Base-by-base conservation (phyloP, 805 yeast species). In the Metschnikowia gelsemii region DNA sequence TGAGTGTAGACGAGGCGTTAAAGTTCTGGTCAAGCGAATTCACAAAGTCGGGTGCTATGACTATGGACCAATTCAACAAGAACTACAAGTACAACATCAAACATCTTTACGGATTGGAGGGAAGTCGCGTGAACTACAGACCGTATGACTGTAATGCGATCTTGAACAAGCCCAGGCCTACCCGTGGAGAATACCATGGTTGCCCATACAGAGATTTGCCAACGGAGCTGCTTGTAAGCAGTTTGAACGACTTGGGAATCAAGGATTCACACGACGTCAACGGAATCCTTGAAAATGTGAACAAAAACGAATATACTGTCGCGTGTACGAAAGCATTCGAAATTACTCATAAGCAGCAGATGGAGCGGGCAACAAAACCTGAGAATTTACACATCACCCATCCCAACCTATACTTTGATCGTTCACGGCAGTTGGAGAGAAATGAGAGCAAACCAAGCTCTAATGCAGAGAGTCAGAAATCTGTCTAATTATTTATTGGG, bases 301-400 rank as follows among this genome's bases (percentile, higher is more conserved):
- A 75, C 35, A 75, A 76, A 40, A 79, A 82, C 23, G 87, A 86
- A 49, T 90, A 78, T 59, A 88, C 91, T 18, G 73, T 80, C 28
- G 97, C 98, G 0, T 90, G 96, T 60, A 84, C 97, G 0, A 76
- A 86, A 56, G 96, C 87, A 3, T 87, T 87, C 63, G 97, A 90
- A 56, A 62, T 78, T 13, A 76, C 87, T 22, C 84, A 80, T 53
- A 70, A 70, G 41, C 71, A 57, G 34, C 63, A 72, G 45, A 62
- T 73, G 38, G 66, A 46, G 50, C 56, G 32, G 79, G 75, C 44
- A 52, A 55, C 55, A 32, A 55, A 57, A 23, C 58, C 55, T 35
- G 84, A 79, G 43, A 81, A 78, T 45, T 71, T 78, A 34, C 78
- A 79, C 49, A 84, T 91, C 42, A 77, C 77, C 13, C 96, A 89